Conservation (phyloP, 495 filamentous ascomycete species). For the Aspergillus ellipticus region DNA sequence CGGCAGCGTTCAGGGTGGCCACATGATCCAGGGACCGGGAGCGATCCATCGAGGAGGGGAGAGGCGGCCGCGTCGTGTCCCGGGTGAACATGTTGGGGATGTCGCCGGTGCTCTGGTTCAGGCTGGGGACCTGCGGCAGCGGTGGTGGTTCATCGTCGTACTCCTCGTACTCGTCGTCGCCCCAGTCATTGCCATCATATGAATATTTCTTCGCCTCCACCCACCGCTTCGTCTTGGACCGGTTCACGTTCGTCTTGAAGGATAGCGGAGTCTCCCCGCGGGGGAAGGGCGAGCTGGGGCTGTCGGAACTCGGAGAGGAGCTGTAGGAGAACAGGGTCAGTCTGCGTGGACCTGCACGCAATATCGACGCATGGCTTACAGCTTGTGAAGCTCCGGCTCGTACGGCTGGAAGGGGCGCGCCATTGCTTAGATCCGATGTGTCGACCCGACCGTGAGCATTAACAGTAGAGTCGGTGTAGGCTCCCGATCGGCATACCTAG, state of each 20-base stretch:
- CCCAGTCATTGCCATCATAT: conserved; percentile 96
- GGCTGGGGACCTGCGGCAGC: conserved; percentile 35
- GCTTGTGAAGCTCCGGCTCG: conserved; percentile 22
- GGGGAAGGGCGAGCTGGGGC: conserved; percentile 30
- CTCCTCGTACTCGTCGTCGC: conserved; percentile 77
- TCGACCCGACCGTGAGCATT: conserved; percentile 1
- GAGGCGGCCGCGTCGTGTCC: conserved; percentile 18
- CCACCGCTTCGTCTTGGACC: conserved; percentile 92
- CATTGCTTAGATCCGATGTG: conserved; percentile 9
- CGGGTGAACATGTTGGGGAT: conserved; percentile 6
- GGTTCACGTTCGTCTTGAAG: conserved; percentile 79
- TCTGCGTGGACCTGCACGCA: neutral
- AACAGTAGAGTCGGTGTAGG: neutral
- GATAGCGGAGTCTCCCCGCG: conserved; percentile 45
- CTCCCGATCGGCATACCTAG: neutral
- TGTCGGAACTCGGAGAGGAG: conserved; percentile 23
- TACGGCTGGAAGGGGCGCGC: conserved; percentile 21
- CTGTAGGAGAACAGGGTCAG: conserved; percentile 6
- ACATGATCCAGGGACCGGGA: conserved; percentile 36
- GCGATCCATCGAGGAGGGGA: conserved; percentile 28
- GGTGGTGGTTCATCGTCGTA: conserved; percentile 55
- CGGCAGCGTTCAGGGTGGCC: conserved; percentile 13
- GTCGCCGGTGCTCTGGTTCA: conserved; percentile 33
- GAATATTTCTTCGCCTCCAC: conserved; percentile 80
- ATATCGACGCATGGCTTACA: conserved; percentile 16